phyloP scores from a whole-genome alignment of 2,329 filamentous ascomycete genomes.

The Fusarium continuum region DNA sequence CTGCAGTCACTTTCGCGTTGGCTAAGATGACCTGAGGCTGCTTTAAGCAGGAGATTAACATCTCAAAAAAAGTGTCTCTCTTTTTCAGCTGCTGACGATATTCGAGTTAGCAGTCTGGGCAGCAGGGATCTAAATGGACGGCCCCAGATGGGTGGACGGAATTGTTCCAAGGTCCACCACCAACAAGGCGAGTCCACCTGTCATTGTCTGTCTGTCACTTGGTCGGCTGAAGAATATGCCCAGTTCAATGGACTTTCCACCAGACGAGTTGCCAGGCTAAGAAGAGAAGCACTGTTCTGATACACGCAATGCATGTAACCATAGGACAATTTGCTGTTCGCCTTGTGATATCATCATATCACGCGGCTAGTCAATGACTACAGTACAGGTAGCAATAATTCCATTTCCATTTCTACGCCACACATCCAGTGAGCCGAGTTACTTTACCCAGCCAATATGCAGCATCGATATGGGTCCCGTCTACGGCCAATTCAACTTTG shows the following conservation, averaged over 20 bases:
- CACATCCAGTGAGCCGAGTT: constrained; percentile 3
- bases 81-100: constrained; percentile 28
- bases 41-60: background rate
- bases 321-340: background rate
- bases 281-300: background rate
- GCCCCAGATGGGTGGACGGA: constrained; percentile 17
- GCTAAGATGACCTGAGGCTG: background rate
- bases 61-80: background rate
- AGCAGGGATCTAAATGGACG: constrained; percentile 31
- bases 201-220: constrained; percentile 1
- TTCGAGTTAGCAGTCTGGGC: constrained; percentile 1
- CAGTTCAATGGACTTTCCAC: background rate
- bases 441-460: constrained; percentile 14
- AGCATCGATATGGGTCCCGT: background rate
- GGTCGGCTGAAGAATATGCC: background rate
- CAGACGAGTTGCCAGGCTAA: background rate
- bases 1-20: background rate
- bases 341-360: background rate
- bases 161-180: constrained; percentile 10
- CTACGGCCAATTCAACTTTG: background rate
- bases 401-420: constrained; percentile 8
- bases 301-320: background rate
- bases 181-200: constrained; percentile 5
- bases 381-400: background rate
- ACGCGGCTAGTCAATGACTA: background rate